Percentiles rank a stretch among this genome's conserved stretches.
These are phyloP conservation scores for Mesostigma viride DNA, from an alignment of 139 green algal genomes.

Conservation along the genomic window DNA sequence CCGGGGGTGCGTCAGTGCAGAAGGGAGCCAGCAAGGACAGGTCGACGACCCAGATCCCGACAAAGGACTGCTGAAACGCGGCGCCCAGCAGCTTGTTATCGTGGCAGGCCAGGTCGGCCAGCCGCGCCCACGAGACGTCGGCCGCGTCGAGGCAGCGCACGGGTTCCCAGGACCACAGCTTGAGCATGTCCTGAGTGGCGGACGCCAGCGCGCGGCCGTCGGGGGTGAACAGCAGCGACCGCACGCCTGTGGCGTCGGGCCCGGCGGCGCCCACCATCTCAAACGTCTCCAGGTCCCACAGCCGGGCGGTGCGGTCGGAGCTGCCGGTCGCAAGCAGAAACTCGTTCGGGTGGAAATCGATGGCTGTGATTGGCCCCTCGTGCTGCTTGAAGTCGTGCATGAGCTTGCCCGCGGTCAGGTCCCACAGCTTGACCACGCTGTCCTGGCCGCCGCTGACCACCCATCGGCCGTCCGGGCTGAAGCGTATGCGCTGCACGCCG, in stretches of 20 bases:
- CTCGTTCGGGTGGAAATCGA: constrained; percentile 73
- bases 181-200: constrained; percentile 11
- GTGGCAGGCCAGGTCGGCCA: constrained; percentile 29
- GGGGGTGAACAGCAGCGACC: constrained; percentile 52
- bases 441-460: constrained; percentile 56
- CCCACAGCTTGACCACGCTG: constrained; percentile 70
- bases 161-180: constrained; percentile 56
- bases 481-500: constrained; percentile 45
- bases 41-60: constrained; percentile 44
- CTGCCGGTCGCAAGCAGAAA: constrained; percentile 60
- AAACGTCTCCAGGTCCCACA: constrained; percentile 74
- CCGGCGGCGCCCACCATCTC: constrained; percentile 42
- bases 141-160: constrained; percentile 46
- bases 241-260: constrained; percentile 46
- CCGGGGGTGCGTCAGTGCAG: neutral
- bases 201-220: constrained; percentile 53
- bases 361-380: constrained; percentile 43
- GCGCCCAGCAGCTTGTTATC: constrained; percentile 45
- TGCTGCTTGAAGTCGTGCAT: constrained; percentile 50
- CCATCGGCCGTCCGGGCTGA: constrained; percentile 70
- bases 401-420: constrained; percentile 52
- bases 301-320: constrained; percentile 46
- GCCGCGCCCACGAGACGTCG: constrained; percentile 49
- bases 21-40: constrained; percentile 3
- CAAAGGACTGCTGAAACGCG: constrained; percentile 38